Evolutionary conservation across 2,329 filamentous ascomycete genomes (phyloP).

Genomic region (Colletotrichum chlorophyti): DNA sequence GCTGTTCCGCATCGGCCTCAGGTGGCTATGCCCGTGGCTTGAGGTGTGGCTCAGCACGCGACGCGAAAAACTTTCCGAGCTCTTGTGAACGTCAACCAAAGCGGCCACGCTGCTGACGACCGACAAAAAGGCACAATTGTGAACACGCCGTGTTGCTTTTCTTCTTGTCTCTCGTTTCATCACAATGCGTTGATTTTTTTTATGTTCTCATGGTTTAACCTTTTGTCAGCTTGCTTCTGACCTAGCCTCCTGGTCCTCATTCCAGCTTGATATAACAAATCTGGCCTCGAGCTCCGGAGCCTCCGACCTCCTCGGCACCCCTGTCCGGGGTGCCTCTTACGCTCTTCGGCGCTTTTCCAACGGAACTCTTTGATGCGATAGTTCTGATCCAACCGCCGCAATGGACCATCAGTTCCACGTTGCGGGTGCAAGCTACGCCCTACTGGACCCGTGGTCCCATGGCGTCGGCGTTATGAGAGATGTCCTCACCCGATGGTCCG

Average conservation of each 20-base stretch:
- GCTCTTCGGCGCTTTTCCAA: background rate
- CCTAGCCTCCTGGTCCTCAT: too few species aligned
- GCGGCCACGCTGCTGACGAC: slow-evolving; percentile 1
- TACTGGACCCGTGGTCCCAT: slow-evolving; percentile 39
- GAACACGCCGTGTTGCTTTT: background rate
- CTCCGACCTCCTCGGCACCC: slow-evolving; percentile 3
- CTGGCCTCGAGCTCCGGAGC: background rate
- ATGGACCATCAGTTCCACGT: slow-evolving; percentile 29
- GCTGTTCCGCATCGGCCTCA: too few species aligned
- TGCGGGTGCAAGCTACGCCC: slow-evolving; percentile 16
- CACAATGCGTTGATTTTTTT: slow-evolving; percentile 10
- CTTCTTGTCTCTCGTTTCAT: slow-evolving; percentile 18
- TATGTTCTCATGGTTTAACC: too few species aligned
- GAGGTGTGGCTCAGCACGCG: background rate
- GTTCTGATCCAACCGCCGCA: background rate
- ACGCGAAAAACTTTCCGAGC: background rate
- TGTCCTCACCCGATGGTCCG: slow-evolving; percentile 47
- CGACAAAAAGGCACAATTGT: too few species aligned
- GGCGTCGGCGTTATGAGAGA: slow-evolving; percentile 44
- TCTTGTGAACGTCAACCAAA: background rate
- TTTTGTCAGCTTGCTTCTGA: background rate
- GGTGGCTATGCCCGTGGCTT: background rate
- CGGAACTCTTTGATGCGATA: too few species aligned
- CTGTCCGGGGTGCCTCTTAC: background rate
- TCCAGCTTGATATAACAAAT: background rate